Conservation (phyloP, 805 yeast genomes). For the Sporopachydermia lactativora region DNA sequence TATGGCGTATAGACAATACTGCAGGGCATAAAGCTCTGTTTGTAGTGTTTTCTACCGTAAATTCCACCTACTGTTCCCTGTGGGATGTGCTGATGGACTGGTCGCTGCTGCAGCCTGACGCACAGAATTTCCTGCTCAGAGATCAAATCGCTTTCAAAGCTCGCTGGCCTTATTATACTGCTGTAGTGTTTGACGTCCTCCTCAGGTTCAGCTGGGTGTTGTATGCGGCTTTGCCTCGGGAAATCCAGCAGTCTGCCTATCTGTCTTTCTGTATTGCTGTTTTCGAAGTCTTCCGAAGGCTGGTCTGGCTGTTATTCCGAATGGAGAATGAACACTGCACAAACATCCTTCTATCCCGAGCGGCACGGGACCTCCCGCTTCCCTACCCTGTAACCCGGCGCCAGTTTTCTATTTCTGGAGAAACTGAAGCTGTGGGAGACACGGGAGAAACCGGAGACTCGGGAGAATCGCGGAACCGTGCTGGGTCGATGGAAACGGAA, state of each 20-base stretch:
- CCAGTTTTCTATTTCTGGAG: slow-evolving; percentile 15
- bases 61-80: slow-evolving; percentile 49
- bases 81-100: slow-evolving; percentile 98
- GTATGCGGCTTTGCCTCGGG: slow-evolving; percentile 62
- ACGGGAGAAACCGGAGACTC: slow-evolving; percentile 8
- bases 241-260: slow-evolving; percentile 77
- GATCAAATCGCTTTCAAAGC: slow-evolving; percentile 52
- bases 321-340: slow-evolving; percentile 95
- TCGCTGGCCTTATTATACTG: slow-evolving; percentile 53
- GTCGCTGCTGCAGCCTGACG: slow-evolving; percentile 64
- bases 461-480: too few relatives aligned
- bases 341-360: slow-evolving; percentile 72
- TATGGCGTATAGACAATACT: slow-evolving; percentile 53
- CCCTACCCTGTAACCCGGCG: slow-evolving; percentile 47
- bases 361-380: slow-evolving; percentile 73
- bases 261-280: slow-evolving; percentile 74
- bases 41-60: slow-evolving; percentile 59
- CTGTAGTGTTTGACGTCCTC: slow-evolving; percentile 59
- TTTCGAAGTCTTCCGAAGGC: slow-evolving; percentile 72
- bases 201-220: slow-evolving; percentile 87
- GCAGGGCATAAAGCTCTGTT: slow-evolving; percentile 37
- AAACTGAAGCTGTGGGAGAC: slow-evolving; percentile 9
- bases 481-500: too few relatives aligned
- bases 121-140: slow-evolving; percentile 45
- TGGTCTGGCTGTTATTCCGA: slow-evolving; percentile 83